These are phyloP conservation scores for Coemansia umbellata DNA, from an alignment of 192 early-diverging fungal genomes.

Conservation along the genomic window DNA sequence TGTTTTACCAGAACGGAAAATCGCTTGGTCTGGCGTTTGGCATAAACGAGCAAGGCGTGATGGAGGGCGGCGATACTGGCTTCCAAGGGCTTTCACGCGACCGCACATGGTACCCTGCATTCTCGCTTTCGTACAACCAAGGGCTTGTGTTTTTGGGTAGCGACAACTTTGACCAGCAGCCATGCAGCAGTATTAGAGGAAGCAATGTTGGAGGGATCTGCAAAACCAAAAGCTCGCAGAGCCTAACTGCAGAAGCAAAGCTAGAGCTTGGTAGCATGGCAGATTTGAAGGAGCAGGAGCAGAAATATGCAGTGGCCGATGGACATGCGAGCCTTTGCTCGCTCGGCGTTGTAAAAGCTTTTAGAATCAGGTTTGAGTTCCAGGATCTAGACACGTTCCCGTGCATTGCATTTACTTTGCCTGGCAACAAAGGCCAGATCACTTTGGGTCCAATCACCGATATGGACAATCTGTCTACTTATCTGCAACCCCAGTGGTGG, in stretches of 20 bases:
- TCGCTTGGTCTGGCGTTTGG: constrained; percentile 45
- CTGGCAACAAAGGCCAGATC: constrained; percentile 17
- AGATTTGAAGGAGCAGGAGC: not conserved
- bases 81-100: constrained; percentile 25
- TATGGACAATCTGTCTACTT: constrained; percentile 24
- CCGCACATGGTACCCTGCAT: constrained; percentile 45
- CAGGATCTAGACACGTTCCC: constrained; percentile 37
- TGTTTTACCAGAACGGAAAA: constrained; percentile 34
- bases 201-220: not conserved
- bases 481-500: constrained; percentile 44
- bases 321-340: not conserved
- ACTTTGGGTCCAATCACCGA: constrained; percentile 20
- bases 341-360: constrained; percentile 20
- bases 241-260: not conserved
- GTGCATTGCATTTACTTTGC: constrained; percentile 21
- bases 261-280: not conserved
- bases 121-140: constrained; percentile 40
- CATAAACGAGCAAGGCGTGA: constrained; percentile 10
- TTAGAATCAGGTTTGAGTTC: constrained; percentile 31
- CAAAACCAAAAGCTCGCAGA: not conserved
- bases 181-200: not conserved
- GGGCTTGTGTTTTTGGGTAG: constrained; percentile 38
- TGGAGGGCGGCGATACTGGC: constrained; percentile 22
- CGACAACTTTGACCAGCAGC: constrained; percentile 11
- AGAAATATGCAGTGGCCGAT: not conserved